Percentiles rank a stretch among this genome's conserved stretches.
Evolutionary conservation across 805 yeast species (phyloP).

Genomic region (Teunomyces kruisii): DNA sequence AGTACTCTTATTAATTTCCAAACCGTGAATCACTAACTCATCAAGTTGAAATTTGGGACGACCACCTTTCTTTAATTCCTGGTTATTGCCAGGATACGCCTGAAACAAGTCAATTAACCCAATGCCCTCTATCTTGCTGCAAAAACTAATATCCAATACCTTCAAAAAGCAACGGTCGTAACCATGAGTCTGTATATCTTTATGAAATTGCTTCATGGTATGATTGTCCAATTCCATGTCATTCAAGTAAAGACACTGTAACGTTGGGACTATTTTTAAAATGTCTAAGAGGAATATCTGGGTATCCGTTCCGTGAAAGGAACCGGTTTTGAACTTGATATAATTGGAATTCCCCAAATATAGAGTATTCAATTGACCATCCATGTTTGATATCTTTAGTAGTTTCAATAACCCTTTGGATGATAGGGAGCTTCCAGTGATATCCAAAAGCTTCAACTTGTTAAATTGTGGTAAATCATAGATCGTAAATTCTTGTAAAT

Average conservation of each 20-base stretch:
- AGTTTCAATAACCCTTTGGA: slow-evolving; percentile 12
- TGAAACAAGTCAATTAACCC: slow-evolving; percentile 34
- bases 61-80: slow-evolving; percentile 1
- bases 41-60: slow-evolving; percentile 14
- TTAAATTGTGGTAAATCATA: slow-evolving; percentile 24
- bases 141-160: slow-evolving; percentile 37
- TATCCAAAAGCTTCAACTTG: slow-evolving; percentile 27
- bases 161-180: slow-evolving; percentile 16
- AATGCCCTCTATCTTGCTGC: slow-evolving; percentile 36
- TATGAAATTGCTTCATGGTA: slow-evolving; percentile 27
- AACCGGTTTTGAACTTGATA: slow-evolving; percentile 14
- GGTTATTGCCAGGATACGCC: slow-evolving; percentile 7
- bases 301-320: slow-evolving; percentile 2
- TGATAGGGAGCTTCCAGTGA: slow-evolving; percentile 16
- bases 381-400: slow-evolving; percentile 8
- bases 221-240: slow-evolving; percentile 38
- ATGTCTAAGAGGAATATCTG: slow-evolving; percentile 17
- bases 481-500: slow-evolving; percentile 24
- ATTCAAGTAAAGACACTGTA: slow-evolving; percentile 25
- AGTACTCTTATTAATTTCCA: slow-evolving; percentile 30
- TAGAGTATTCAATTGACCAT: slow-evolving; percentile 1
- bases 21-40: slow-evolving; percentile 31
- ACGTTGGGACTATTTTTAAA: slow-evolving; percentile 16
- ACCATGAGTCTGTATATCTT: slow-evolving; percentile 24
- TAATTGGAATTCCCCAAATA: slow-evolving; percentile 12